These are phyloP conservation scores for Neonectria sp. DNA, from an alignment of 2,329 filamentous ascomycete species.

Conservation along the genomic window DNA sequence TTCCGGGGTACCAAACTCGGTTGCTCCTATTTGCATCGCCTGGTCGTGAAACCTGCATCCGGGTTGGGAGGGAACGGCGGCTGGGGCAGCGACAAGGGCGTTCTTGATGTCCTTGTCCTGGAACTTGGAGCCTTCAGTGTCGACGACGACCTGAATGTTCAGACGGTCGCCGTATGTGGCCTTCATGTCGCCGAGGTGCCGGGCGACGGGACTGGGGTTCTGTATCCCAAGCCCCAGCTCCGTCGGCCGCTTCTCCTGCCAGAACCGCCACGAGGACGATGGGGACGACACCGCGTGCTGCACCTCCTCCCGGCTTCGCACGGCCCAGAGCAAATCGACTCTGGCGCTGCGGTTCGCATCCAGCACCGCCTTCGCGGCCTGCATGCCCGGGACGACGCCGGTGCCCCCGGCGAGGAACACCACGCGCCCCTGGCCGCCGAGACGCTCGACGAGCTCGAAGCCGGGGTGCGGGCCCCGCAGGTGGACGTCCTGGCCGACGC, in stretches of 20 bases:
- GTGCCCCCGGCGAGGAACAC: constrained; percentile 94
- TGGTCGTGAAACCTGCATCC: constrained; percentile 52
- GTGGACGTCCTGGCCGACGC: constrained; percentile 75
- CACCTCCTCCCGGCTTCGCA: constrained; percentile 72
- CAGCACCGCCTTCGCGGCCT: constrained; percentile 78
- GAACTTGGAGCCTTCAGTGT: constrained; percentile 82
- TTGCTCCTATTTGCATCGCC: constrained; percentile 46
- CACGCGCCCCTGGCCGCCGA: constrained; percentile 60
- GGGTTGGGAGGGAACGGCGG: constrained; percentile 20
- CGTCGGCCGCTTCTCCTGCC: constrained; percentile 33
- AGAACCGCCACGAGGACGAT: constrained; percentile 47
- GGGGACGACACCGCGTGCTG: constrained; percentile 43
- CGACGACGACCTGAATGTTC: constrained; percentile 82
- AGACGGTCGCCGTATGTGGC: constrained; percentile 69
- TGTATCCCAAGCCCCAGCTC: constrained; percentile 42
- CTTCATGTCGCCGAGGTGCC: constrained; percentile 76
- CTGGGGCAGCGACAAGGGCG: constrained; percentile 42
- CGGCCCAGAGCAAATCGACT: constrained; percentile 87
- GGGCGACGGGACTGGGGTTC: constrained; percentile 66
- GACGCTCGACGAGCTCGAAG: constrained; percentile 63
- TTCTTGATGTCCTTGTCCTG: constrained; percentile 63
- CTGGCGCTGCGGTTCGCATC: constrained; percentile 49
- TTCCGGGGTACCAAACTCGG: constrained; percentile 51
- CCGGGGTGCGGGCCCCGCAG: constrained; percentile 85
- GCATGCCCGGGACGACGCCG: constrained; percentile 90